A percentile compares a stretch with the other conserved stretches of the same genome.
Conservation (phyloP, 1,139 yeast genomes). For the Scheffersomyces titani region DNA sequence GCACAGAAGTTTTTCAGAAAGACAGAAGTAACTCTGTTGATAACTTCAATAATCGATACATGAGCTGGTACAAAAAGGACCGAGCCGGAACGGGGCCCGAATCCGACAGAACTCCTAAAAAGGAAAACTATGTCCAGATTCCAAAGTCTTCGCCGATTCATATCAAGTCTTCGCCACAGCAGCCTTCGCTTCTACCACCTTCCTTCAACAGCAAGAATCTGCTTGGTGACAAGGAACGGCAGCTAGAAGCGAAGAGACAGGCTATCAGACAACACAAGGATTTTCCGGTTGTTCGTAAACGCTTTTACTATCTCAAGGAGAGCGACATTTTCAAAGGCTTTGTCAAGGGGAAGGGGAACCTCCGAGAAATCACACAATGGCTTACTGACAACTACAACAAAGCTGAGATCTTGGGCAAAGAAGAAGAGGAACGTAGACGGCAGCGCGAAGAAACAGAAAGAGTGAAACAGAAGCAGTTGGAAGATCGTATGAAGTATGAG, state of each 20-base stretch:
- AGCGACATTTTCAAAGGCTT: constrained; percentile 62
- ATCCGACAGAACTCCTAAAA: constrained; percentile 6
- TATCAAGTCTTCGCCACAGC: constrained; percentile 14
- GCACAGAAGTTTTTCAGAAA: neutral
- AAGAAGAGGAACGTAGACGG: constrained; percentile 21
- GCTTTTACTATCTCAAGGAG: constrained; percentile 48
- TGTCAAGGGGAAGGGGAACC: constrained; percentile 58
- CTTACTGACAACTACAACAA: constrained; percentile 39
- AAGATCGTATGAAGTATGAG: constrained; percentile 13
- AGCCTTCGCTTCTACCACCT: constrained; percentile 5
- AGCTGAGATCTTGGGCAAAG: constrained; percentile 28
- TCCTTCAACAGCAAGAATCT: constrained; percentile 1
- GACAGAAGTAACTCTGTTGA: neutral
- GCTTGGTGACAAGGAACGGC: constrained; percentile 25
- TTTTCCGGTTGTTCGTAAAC: constrained; percentile 49
- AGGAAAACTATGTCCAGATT: constrained; percentile 14
- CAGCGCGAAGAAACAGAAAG: constrained; percentile 6
- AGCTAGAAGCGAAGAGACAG: constrained; percentile 38
- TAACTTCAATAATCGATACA: constrained; percentile 4
- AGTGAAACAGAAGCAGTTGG: constrained; percentile 16
- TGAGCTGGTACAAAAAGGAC: constrained; percentile 36
- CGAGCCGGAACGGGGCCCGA: constrained; percentile 14
- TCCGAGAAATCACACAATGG: constrained; percentile 55
- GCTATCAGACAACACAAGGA: constrained; percentile 44
- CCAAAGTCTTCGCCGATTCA: constrained; percentile 17